phyloP scores from a whole-genome alignment of 305 asterid genomes.

The Euphrasia arctica region DNA sequence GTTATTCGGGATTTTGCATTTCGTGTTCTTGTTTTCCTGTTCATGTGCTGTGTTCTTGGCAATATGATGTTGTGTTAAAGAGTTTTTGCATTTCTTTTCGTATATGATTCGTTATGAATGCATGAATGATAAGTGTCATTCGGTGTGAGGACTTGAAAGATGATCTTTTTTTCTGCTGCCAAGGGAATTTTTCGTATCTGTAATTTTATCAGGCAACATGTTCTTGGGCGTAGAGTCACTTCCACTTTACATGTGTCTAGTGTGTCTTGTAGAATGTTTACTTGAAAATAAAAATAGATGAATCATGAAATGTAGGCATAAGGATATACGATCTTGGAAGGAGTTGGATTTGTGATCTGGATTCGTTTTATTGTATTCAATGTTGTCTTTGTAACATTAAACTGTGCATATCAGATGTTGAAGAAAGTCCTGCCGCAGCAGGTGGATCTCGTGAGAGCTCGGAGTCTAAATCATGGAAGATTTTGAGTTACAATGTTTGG shows the following conservation, averaged over 20 bases:
- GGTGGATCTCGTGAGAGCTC: conserved; percentile 32
- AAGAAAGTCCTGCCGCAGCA: conserved; percentile 25
- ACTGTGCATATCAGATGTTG: too few species aligned
- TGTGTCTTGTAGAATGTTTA: not conserved
- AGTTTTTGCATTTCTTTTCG: not conserved
- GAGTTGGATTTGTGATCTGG: not conserved
- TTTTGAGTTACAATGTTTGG: conserved; percentile 89
- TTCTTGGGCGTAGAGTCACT: conserved; percentile 3
- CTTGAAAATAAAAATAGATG: not conserved
- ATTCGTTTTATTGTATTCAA: not conserved
- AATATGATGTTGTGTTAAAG: not conserved
- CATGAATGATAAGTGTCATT: not conserved
- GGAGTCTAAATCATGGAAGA: conserved; percentile 46
- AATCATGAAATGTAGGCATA: not conserved
- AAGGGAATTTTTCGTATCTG: not conserved
- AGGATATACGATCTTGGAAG: not conserved
- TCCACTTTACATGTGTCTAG: conserved; percentile 1
- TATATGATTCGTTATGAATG: not conserved
- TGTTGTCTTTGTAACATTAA: not conserved
- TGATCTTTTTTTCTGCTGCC: not conserved
- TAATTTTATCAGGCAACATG: not conserved
- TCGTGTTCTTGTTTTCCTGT: not conserved
- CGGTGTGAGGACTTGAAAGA: not conserved
- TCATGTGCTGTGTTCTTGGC: conserved; percentile 11
- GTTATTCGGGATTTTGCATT: not conserved